Percentiles rank a stretch among this genome's conserved stretches.
These are phyloP conservation scores for Paecilomyces sp. DNA, from an alignment of 2,329 filamentous ascomycete species.

Conservation along the genomic window DNA sequence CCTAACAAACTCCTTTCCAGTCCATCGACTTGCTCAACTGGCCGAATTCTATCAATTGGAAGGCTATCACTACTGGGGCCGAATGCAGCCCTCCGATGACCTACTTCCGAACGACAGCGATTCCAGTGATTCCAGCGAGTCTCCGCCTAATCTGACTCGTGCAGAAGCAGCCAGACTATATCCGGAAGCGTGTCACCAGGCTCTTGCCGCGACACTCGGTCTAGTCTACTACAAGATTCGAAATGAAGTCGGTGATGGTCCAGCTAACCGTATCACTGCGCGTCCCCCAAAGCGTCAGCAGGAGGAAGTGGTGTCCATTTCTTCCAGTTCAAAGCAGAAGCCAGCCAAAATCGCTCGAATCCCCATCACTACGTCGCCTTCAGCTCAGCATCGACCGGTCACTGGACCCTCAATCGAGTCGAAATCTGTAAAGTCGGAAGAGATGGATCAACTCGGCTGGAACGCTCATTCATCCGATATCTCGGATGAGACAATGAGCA, in stretches of 20 bases:
- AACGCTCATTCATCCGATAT: slow-evolving; percentile 26
- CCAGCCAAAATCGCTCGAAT: slow-evolving; percentile 28
- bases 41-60: slow-evolving; percentile 34
- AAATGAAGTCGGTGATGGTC: slow-evolving; percentile 31
- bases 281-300: slow-evolving; percentile 29
- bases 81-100: slow-evolving; percentile 22
- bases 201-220: slow-evolving; percentile 31
- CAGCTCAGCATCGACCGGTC: slow-evolving; percentile 21
- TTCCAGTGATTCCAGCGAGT: slow-evolving; percentile 31
- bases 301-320: slow-evolving; percentile 25
- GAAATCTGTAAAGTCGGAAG: slow-evolving; percentile 23
- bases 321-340: slow-evolving; percentile 25
- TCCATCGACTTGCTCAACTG: slow-evolving; percentile 30
- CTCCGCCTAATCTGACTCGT: slow-evolving; percentile 25
- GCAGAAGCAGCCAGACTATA: slow-evolving; percentile 27
- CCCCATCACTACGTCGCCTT: slow-evolving; percentile 22
- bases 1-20: slow-evolving; percentile 14
- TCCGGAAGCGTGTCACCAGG: slow-evolving; percentile 34
- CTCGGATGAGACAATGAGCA: slow-evolving; percentile 31
- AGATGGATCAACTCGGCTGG: slow-evolving; percentile 27
- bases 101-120: slow-evolving; percentile 27
- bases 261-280: slow-evolving; percentile 16
- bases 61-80: slow-evolving; percentile 32
- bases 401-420: slow-evolving; percentile 27
- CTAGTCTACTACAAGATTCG: slow-evolving; percentile 36